Evolutionary conservation across 768 basidiomycete genomes (phyloP).

Genomic region (Calocybe cyanea): DNA sequence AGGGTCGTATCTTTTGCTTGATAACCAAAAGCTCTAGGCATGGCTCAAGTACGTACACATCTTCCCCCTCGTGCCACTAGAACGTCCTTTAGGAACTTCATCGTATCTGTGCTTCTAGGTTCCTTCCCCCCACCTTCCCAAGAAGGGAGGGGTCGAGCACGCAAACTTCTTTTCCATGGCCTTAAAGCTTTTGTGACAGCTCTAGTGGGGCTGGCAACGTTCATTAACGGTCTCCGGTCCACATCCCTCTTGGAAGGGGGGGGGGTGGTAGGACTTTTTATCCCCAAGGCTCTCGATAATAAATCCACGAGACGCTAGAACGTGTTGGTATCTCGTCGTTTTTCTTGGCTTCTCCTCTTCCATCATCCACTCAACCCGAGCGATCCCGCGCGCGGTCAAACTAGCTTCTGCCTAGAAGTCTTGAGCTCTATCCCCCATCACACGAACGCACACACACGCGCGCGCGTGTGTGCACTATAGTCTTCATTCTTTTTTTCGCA

Average conservation of each 20-base stretch:
- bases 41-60: constrained; percentile 11
- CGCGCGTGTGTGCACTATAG: no score
- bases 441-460: no score
- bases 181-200: not conserved
- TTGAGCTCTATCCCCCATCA: not conserved
- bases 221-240: no score
- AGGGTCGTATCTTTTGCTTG: not conserved
- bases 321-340: no score
- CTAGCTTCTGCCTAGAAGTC: constrained; percentile 8
- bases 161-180: constrained; percentile 2
- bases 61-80: constrained; percentile 7
- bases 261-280: no score
- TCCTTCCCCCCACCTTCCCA: not conserved
- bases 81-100: not conserved
- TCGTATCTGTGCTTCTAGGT: not conserved
- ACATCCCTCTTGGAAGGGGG: constrained; percentile 1
- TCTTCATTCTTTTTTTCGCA: no score
- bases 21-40: constrained; percentile 2
- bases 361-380: not conserved
- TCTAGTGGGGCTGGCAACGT: constrained; percentile 3
- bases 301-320: not conserved
- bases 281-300: no score
- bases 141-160: no score
- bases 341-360: no score
- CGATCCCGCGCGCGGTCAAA: constrained; percentile 9